Base-by-base conservation (phyloP, 2,329 filamentous ascomycete species). In the Paracoccidioides lutzii region DNA sequence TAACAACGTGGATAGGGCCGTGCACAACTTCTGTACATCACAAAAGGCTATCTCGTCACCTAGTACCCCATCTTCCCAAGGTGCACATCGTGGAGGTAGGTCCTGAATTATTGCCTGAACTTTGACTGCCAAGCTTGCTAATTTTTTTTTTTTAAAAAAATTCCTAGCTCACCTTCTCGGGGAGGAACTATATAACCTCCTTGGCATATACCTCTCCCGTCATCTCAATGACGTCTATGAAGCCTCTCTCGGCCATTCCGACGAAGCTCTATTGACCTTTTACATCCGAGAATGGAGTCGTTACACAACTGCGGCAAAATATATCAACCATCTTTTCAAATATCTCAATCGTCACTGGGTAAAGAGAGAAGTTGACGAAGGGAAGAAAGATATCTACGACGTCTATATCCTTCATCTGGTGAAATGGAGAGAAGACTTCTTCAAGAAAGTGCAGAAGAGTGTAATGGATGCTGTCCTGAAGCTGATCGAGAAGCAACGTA, bases 281-380 rank as follows among this genome's bases (percentile, higher is more conserved):
- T 98, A 98, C 71, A 98, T 97, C 70, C 83, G 87, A 67, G 90
- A 98, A 78, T 98, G 93, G 93, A 84, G 86, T 62, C 82, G 93
- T 59, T 98, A 96, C 74, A 98, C 93, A 1, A 88, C 87, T 12
- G 91, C 93, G 0, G 93, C 90, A 58, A 95, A 94, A 72, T 98
- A 95, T 74, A 93, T 96, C 69, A 94, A 98, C 72, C 91, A 98
- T 69, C 76, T 98, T 6, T 98, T 98, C 77, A 79, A 86, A 54
- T 98, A 98, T 68, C 81, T 98, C 32, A 98, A 98, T 68, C 83
- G 93, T 35, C 93, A 98, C 73, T 98, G 94, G 93, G 93, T 98
- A 1, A 98, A 96, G 78, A 81, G 93, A 35, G 93, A 98, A 74
- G 95, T 98, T 74, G 93, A 98, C 60, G 93, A 98, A 71, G 93